A percentile compares a stretch with the other conserved stretches of the same genome.
Evolutionary conservation across 2,329 filamentous ascomycete genomes (phyloP).

Genomic region (Proliferodiscus dingleyae): DNA sequence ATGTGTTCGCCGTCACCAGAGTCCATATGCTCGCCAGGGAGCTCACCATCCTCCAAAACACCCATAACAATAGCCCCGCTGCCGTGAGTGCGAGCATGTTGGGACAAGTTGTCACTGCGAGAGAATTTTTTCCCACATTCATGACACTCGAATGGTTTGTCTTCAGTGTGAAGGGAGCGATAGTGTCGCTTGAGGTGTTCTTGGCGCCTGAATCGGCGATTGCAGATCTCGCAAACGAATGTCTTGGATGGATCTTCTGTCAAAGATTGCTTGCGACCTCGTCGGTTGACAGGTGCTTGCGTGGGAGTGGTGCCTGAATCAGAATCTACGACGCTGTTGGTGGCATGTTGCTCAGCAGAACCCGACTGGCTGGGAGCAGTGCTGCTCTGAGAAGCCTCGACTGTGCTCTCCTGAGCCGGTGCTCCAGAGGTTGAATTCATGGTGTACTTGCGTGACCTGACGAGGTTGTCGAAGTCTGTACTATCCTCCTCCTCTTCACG

Average conservation of each 20-base stretch:
- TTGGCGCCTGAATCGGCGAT: conserved; percentile 93
- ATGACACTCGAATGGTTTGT: conserved; percentile 96
- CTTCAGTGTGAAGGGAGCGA: conserved; percentile 94
- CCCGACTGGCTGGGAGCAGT: conserved; percentile 39
- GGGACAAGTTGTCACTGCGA: conserved; percentile 91
- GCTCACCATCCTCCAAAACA: conserved; percentile 69
- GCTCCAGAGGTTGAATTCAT: conserved; percentile 30
- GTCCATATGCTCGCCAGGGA: conserved; percentile 38
- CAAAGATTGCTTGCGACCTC: conserved; percentile 95
- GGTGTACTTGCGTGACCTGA: conserved; percentile 32
- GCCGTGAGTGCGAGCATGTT: conserved; percentile 92
- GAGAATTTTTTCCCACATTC: conserved; percentile 99
- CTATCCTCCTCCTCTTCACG: conserved; percentile 29
- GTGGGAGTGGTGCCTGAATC: conserved; percentile 28
- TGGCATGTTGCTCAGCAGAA: conserved; percentile 37
- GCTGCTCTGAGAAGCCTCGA: conserved; percentile 21
- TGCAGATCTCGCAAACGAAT: conserved; percentile 94
- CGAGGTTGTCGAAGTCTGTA: conserved; percentile 32
- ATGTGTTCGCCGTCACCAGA: conserved; percentile 54
- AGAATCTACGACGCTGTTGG: conserved; percentile 37
- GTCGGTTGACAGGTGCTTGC: conserved; percentile 69
- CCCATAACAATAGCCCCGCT: conserved; percentile 88
- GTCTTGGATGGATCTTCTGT: conserved; percentile 98
- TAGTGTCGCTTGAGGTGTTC: conserved; percentile 99
- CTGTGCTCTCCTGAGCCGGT: conserved; percentile 25